Percentiles rank a stretch among this genome's conserved stretches.
These are phyloP conservation scores for Pythium biforme DNA, from an alignment of 352 stramenopile species.

Conservation along the genomic window DNA sequence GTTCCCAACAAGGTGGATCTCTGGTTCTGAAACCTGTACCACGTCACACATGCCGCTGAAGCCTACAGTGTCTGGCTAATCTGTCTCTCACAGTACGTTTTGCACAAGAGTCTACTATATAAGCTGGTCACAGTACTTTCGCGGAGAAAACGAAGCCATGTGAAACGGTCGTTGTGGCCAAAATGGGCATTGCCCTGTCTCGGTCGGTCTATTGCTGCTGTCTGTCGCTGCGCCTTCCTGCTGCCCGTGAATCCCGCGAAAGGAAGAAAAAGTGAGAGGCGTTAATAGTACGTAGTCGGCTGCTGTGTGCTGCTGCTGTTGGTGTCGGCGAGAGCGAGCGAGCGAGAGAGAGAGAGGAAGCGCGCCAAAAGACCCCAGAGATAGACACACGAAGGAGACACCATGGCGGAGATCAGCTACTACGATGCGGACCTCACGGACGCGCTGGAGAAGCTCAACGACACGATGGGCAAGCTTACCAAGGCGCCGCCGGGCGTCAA, in stretches of 20 bases:
- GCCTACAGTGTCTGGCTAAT: neutral
- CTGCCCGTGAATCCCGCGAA: neutral
- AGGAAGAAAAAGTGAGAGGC: neutral
- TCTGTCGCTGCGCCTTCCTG: neutral
- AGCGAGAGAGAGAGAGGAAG: no score
- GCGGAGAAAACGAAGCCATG: constrained; percentile 11
- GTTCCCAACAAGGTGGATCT: no score
- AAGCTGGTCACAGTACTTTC: neutral
- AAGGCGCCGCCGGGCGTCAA: constrained; percentile 73
- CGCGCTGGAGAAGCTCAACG: constrained; percentile 80
- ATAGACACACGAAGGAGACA: neutral
- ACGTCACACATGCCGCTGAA: constrained; percentile 4
- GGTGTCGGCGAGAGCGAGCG: neutral
- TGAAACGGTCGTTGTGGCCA: constrained; percentile 9
- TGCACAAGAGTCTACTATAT: neutral
- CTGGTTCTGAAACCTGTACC: no score
- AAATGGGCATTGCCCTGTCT: constrained; percentile 3
- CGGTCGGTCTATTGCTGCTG: neutral
- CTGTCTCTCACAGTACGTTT: neutral
- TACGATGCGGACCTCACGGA: constrained; percentile 85
- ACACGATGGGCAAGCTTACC: constrained; percentile 80
- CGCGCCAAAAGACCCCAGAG: neutral
- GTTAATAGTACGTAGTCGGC: neutral
- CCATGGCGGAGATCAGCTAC: constrained; percentile 87
- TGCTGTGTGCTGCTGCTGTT: neutral